phyloP scores from a whole-genome alignment of 2,329 filamentous ascomycete species.

The Penicillium carneum region DNA sequence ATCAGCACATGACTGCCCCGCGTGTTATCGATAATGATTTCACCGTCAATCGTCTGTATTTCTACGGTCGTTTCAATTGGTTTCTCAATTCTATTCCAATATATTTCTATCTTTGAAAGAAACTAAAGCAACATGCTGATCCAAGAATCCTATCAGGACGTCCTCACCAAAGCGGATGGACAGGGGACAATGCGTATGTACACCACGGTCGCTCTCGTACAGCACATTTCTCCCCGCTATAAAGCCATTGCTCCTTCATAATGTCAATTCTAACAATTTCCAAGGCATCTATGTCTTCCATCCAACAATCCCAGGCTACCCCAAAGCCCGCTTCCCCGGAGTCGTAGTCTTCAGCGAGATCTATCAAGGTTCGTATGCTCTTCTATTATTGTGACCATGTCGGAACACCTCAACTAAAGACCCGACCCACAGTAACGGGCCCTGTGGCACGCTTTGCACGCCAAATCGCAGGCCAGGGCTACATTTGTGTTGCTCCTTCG shows the following conservation, averaged over 20 bases:
- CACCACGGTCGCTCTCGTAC: not conserved
- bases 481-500: conserved; percentile 88
- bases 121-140: conserved; percentile 43
- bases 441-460: conserved; percentile 88
- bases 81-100: not conserved
- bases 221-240: not conserved
- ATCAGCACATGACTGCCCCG: conserved; percentile 38
- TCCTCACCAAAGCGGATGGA: conserved; percentile 49
- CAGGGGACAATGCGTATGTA: conserved; percentile 50
- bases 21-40: conserved; percentile 34
- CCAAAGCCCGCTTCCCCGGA: conserved; percentile 86
- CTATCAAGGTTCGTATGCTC: conserved; percentile 75
- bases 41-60: not conserved
- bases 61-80: not conserved
- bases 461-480: conserved; percentile 90
- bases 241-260: not conserved
- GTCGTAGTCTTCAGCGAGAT: conserved; percentile 92
- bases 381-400: not conserved
- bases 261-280: conserved; percentile 10
- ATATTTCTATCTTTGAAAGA: not conserved
- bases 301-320: conserved; percentile 82
- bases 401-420: not conserved
- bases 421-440: conserved; percentile 72
- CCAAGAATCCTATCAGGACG: conserved; percentile 48
- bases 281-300: conserved; percentile 89